A percentile compares a stretch with the other conserved stretches of the same genome.
Evolutionary conservation across 2,329 filamentous ascomycete genomes (phyloP).

Genomic region (Cladorrhinum sp.): DNA sequence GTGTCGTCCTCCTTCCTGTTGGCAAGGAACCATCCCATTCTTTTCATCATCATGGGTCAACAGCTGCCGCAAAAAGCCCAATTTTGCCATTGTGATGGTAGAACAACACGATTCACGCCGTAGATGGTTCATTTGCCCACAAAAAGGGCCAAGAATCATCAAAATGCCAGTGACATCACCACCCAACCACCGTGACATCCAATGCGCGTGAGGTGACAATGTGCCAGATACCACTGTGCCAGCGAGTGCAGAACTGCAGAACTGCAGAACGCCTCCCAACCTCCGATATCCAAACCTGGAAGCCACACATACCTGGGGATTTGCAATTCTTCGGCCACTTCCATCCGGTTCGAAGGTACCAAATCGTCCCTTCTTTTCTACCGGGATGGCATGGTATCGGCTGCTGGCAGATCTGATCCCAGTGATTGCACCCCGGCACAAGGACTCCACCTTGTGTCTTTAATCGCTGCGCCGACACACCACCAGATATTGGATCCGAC

Average conservation of each 20-base stretch:
- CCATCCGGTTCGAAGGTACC: background rate
- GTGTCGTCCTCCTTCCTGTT: background rate
- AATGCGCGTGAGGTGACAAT: background rate
- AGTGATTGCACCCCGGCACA: background rate
- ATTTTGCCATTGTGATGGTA: background rate
- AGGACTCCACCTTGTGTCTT: background rate
- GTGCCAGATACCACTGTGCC: background rate
- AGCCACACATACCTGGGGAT: background rate
- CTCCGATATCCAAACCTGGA: background rate
- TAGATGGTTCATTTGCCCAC: background rate
- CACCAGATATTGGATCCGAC: background rate
- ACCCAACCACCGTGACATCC: background rate
- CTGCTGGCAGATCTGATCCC: background rate
- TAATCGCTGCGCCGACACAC: background rate
- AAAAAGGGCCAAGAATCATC: background rate
- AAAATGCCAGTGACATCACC: background rate
- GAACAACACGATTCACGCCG: background rate
- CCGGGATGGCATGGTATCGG: background rate
- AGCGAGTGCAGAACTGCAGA: too few relatives aligned
- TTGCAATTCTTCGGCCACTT: background rate
- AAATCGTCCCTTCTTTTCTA: background rate
- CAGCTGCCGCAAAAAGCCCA: background rate
- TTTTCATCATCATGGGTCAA: background rate
- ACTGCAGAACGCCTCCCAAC: background rate
- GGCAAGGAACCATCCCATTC: conserved; percentile 1